Conservation (phyloP, 2,329 filamentous ascomycete genomes). For the Raffaelea ambrosiae region DNA sequence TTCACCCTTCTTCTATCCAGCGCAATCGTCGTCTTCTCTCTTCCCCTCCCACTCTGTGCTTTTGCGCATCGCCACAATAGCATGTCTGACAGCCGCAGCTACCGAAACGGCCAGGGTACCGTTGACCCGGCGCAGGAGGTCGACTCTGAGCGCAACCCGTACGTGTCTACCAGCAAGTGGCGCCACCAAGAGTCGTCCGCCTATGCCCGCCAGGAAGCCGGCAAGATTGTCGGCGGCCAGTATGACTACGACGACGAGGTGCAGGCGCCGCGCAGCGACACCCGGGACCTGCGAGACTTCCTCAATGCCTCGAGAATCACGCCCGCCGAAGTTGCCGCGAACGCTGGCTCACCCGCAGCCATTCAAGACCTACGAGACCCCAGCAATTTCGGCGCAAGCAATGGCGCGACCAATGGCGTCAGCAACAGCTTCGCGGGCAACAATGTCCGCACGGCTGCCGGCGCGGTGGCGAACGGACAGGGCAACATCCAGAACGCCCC, state of each 20-base stretch:
- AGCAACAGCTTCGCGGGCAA: too few species aligned
- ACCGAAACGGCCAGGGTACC: neutral
- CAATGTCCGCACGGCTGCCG: slow-evolving; percentile 25
- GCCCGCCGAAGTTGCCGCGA: slow-evolving; percentile 20
- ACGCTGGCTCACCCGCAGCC: slow-evolving; percentile 12
- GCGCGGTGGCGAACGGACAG: neutral
- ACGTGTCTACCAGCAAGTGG: slow-evolving; percentile 51
- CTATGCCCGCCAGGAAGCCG: slow-evolving; percentile 40
- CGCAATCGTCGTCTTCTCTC: too few species aligned
- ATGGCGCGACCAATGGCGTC: neutral
- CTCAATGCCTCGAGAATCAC: slow-evolving; percentile 46
- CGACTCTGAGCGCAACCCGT: slow-evolving; percentile 30
- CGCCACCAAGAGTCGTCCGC: slow-evolving; percentile 55
- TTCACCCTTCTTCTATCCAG: neutral
- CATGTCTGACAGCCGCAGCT: neutral
- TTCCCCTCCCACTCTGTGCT: too few species aligned
- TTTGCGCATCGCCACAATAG: too few species aligned
- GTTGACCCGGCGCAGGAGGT: neutral
- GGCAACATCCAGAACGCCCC: slow-evolving; percentile 7
- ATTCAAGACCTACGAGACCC: neutral
- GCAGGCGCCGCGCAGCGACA: slow-evolving; percentile 32
- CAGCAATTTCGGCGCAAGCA: neutral
- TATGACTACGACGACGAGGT: slow-evolving; percentile 28
- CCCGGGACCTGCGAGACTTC: slow-evolving; percentile 44
- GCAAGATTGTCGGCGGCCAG: slow-evolving; percentile 24